These are phyloP conservation scores for Podospora comata DNA, from an alignment of 495 filamentous ascomycete genomes.

Conservation along the genomic window DNA sequence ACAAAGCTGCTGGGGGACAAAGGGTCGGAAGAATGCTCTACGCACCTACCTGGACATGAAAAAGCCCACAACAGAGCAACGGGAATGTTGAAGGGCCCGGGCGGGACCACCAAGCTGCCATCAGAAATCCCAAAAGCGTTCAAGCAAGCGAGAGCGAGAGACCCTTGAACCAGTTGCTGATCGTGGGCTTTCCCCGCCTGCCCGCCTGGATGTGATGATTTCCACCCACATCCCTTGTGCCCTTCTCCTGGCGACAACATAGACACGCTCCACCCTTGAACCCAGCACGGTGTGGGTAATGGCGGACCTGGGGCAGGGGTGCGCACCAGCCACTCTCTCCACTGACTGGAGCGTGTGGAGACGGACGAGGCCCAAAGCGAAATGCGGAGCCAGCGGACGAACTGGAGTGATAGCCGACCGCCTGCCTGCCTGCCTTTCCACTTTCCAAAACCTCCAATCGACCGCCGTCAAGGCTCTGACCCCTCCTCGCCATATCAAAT, in stretches of 20 bases:
- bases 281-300: slow-evolving; percentile 2
- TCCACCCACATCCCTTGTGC: slow-evolving; percentile 15
- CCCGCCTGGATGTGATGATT: slow-evolving; percentile 11
- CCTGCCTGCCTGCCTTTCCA: neutral
- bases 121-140: slow-evolving; percentile 23
- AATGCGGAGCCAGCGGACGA: slow-evolving; percentile 6
- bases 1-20: neutral
- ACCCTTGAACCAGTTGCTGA: neutral
- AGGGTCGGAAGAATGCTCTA: no score
- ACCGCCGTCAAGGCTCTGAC: neutral
- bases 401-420: slow-evolving; percentile 3
- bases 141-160: slow-evolving; percentile 21
- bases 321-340: slow-evolving; percentile 9
- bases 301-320: neutral
- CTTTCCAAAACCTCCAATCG: neutral
- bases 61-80: no score
- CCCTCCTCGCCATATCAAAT: slow-evolving; percentile 8
- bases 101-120: neutral
- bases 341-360: neutral
- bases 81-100: neutral
- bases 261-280: slow-evolving; percentile 9
- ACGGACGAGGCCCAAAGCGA: slow-evolving; percentile 6
- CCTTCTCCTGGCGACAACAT: neutral
- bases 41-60: neutral
- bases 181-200: neutral